Evolutionary conservation across 139 green algal species (phyloP), one percentile per base, ranked within the genome.

Genomic region (Chlamydomonas asymmetrica): DNA sequence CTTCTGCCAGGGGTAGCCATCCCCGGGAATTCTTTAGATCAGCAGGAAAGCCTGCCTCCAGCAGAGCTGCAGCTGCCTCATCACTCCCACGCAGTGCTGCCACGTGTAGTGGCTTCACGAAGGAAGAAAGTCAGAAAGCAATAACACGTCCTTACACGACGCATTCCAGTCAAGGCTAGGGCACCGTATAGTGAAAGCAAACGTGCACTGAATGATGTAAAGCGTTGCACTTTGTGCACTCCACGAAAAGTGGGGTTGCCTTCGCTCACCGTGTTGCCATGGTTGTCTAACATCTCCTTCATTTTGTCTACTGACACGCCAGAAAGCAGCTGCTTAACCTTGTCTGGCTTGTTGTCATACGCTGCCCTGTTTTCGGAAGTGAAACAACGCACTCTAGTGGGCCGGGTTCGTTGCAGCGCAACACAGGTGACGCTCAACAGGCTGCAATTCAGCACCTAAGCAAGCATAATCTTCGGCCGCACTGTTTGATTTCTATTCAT

Each of bases 1-100:
- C 90, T 73, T 95, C 90, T 69, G 94, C 88, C 16, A 95, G 31
- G 0, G 91, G 59, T 13, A 37, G 76, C 91, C 91, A 95, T 59
- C 85, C 79, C 16, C 82, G 71, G 2, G n/a, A 29, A 63, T 84
- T 92, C 37, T 81, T 80, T 0, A 45, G 39, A 0, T 73, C 62
- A 0, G 81, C 66, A 0, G 87, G 65, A 23, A 89, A 39, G 2
- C 87, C 87, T 0, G 73, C 62, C 2, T 74, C 80, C 49, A 94
- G 79, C 43, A 94, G 80, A 13, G 67, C 74, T 29, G 71, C 0
- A 5, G 88, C 79, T 0, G 72, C 72, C 0, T 49, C 67, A 1
- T 63, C 9, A 23, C 86, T 69, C 29, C 75, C 60, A 2, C 84
- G 66, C 29, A 95, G 61, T 7, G 87, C 83, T 0, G 87, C 91